Conservation (phyloP, 768 basidiomycete genomes). For the Lanmaoa rubissima region DNA sequence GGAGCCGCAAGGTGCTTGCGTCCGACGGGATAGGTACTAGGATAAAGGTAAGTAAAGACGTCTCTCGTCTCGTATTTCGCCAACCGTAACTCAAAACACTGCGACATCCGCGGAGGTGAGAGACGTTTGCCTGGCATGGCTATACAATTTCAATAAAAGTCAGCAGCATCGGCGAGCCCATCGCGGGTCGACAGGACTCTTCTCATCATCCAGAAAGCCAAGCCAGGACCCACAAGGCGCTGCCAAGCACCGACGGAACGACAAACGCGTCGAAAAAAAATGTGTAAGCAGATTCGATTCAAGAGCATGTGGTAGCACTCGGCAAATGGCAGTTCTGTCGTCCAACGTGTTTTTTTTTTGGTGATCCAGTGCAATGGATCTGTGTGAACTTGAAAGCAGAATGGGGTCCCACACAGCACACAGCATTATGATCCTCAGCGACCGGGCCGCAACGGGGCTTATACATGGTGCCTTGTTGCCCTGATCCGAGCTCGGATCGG, state of each 20-base stretch:
- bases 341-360: too few species aligned
- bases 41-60: neutral
- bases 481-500: neutral
- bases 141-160: neutral
- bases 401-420: neutral
- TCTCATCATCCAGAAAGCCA: neutral
- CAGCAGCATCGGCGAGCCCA: neutral
- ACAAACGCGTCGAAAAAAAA: neutral
- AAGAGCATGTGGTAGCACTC: neutral
- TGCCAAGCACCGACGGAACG: neutral
- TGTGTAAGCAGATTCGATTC: neutral
- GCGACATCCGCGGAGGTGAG: slow-evolving; percentile 3
- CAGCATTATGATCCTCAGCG: neutral
- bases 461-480: too few species aligned
- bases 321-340: neutral
- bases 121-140: neutral
- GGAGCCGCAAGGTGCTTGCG: neutral
- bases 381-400: neutral
- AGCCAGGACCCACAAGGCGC: neutral
- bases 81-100: neutral
- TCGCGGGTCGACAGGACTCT: neutral
- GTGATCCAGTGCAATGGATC: neutral
- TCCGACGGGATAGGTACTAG: neutral
- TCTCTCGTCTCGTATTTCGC: neutral
- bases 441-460: neutral